Evolutionary conservation across 352 stramenopile genomes (phyloP).

Genomic region (Phytopythium ostracodes): DNA sequence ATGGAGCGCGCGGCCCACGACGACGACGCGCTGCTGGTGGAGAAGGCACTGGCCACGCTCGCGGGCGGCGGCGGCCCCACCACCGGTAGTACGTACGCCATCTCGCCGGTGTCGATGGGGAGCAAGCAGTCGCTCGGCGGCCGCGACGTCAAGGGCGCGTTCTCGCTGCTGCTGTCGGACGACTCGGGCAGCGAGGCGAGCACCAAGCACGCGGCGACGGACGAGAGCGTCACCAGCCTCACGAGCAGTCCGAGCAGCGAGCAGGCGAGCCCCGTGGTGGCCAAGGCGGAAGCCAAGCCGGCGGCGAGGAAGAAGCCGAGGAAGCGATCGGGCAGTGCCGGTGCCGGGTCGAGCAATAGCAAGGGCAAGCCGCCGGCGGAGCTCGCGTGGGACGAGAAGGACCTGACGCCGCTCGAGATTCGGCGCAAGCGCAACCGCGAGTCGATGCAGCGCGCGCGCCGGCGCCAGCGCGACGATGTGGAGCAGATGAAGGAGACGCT

Average conservation of each 20-base stretch:
- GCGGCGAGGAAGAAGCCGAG: slow-evolving; percentile 6
- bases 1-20: slow-evolving; percentile 1
- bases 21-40: slow-evolving; percentile 5
- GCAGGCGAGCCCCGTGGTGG: not conserved
- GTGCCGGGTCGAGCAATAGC: not conserved
- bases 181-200: slow-evolving; percentile 7
- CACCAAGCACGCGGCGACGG: not conserved
- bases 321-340: not conserved
- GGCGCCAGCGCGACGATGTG: slow-evolving; percentile 40
- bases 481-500: slow-evolving; percentile 45
- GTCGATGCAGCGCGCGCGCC: slow-evolving; percentile 48
- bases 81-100: too few species aligned
- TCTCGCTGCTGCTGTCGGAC: slow-evolving; percentile 7
- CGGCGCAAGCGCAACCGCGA: slow-evolving; percentile 50
- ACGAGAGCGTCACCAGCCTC: slow-evolving; percentile 3
- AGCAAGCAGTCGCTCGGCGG: slow-evolving; percentile 2
- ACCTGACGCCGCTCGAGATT: slow-evolving; percentile 43
- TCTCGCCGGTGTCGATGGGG: not conserved
- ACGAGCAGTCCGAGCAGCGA: not conserved
- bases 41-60: not conserved
- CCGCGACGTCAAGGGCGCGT: not conserved
- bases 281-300: not conserved
- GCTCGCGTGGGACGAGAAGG: slow-evolving; percentile 21
- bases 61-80: too few species aligned
- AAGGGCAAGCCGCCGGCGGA: slow-evolving; percentile 1